Base-by-base conservation (phyloP, 2,329 filamentous ascomycete genomes). In the Microdochium trichocladiopsis region DNA sequence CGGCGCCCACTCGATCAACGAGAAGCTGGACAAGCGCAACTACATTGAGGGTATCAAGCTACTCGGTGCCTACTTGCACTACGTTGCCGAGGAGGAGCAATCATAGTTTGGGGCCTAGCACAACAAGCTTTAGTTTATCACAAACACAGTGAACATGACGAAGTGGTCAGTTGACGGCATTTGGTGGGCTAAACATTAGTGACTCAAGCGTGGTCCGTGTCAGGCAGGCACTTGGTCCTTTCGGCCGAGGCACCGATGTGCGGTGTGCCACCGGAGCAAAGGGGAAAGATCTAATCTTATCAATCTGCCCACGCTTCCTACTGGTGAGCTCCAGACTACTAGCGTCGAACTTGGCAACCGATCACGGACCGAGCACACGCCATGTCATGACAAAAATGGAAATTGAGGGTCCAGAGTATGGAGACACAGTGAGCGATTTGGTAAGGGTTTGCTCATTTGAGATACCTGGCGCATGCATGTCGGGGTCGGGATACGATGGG, bases 31-130 rank as follows among this genome's bases (percentile, higher is more conserved):
- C 71, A 91, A 88, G 80, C 84, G 82, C 66, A 99, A 99, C 74
- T 99, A 99, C 70, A 95, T 99, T 64, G 91, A 99, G 77, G 94
- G 94, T 49, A 96, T 89, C 63, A 99, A 99, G 82, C 74, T 99
- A 57, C 73, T 99, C 53, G 94, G 94, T 48, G 89, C 93, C 3
- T 99, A 99, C 69, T 74, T 99, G 66, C 93, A 97, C 74, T 96
- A 96, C 62, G 91, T 96, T 58, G 91, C 92, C 2, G 90, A 93
- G 67, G 94, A 99, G 79, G 84, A 89, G 25, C 56, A 60, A 54
- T 21, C 14, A 25, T 48, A 28, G 14, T n/a, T 8, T 23, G 45
- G 8, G 37, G 16, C 8, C 37, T 45, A 22, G 21, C 21, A 6
- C 16, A 45, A 22, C 6, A 8, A 45, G n/a, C 8, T 45, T 8